A percentile compares a stretch with the other conserved stretches of the same genome.
These are phyloP conservation scores for Globisporangium heterothallicum DNA, from an alignment of 352 stramenopile genomes.

Conservation along the genomic window DNA sequence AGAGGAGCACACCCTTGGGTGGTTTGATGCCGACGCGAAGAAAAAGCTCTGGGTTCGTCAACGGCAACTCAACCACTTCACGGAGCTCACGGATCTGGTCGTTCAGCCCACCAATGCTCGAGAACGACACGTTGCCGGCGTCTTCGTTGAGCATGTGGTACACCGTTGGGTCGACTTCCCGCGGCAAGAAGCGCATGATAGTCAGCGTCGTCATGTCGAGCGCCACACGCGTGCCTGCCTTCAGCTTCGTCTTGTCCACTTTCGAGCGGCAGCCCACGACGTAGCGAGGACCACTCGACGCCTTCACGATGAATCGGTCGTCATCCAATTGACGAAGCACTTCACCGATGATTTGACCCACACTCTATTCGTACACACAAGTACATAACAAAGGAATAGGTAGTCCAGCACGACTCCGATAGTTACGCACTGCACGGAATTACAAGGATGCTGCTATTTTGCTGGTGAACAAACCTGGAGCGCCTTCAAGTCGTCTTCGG, in stretches of 20 bases:
- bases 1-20: constrained; percentile 96
- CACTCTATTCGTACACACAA: constrained; percentile 63
- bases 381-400: constrained; percentile 18
- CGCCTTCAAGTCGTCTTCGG: constrained; percentile 97
- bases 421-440: constrained; percentile 1
- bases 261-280: constrained; percentile 97
- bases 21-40: constrained; percentile 97
- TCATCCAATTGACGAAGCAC: constrained; percentile 97
- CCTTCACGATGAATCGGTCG: constrained; percentile 99
- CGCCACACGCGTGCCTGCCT: constrained; percentile 95
- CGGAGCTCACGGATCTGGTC: constrained; percentile 98
- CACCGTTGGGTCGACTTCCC: constrained; percentile 98
- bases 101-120: constrained; percentile 97
- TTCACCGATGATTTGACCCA: constrained; percentile 99
- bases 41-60: constrained; percentile 99
- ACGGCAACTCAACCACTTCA: constrained; percentile 97
- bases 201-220: constrained; percentile 99
- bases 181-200: constrained; percentile 98
- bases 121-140: constrained; percentile 95
- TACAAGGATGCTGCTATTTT: constrained; percentile 1
- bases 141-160: constrained; percentile 99
- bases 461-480: constrained; percentile 53
- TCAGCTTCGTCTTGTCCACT: constrained; percentile 93
- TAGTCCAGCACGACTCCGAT: too few relatives aligned
- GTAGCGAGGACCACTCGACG: constrained; percentile 96